phyloP scores from a whole-genome alignment of 305 asterid genomes.

The Fraxinus xanthoxyloides region DNA sequence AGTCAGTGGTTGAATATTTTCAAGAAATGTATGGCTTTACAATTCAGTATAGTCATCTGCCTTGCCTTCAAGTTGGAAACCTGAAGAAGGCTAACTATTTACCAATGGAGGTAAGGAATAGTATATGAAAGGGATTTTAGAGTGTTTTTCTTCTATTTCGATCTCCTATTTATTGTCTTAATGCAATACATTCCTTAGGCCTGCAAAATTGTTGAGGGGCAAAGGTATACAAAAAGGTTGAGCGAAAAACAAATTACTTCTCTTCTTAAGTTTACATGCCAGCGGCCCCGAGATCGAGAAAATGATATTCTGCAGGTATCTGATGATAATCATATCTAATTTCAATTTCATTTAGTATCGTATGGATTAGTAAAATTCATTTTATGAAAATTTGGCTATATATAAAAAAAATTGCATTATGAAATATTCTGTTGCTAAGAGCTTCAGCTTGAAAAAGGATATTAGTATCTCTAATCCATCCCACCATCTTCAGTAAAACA shows the following conservation, averaged over 20 bases:
- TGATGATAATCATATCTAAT: not conserved
- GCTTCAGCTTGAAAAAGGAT: not conserved
- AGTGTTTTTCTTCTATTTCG: not conserved
- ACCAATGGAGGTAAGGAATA: slow-evolving; percentile 86
- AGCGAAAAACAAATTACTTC: slow-evolving; percentile 96
- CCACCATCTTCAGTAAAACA: not conserved
- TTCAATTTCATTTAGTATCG: not conserved
- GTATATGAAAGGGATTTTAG: not conserved
- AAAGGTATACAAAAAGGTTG: slow-evolving; percentile 87
- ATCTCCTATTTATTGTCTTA: slow-evolving; percentile 9
- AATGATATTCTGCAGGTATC: slow-evolving; percentile 81
- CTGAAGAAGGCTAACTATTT: slow-evolving; percentile 97
- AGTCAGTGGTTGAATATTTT: slow-evolving; percentile 92
- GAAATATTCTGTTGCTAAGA: not conserved
- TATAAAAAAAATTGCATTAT: not conserved
- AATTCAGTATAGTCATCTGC: slow-evolving; percentile 88
- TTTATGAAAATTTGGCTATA: not conserved
- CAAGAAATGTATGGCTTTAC: slow-evolving; percentile 93
- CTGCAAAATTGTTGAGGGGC: slow-evolving; percentile 96
- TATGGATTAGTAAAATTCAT: not conserved
- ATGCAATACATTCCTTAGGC: slow-evolving; percentile 50
- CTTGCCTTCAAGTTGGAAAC: slow-evolving; percentile 99
- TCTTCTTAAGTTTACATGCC: slow-evolving; percentile 93
- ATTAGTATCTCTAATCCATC: not conserved
- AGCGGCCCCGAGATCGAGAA: slow-evolving; percentile 93